Evolutionary conservation across 495 filamentous ascomycete species (phyloP).

Genomic region (Bryoglossum gracile): DNA sequence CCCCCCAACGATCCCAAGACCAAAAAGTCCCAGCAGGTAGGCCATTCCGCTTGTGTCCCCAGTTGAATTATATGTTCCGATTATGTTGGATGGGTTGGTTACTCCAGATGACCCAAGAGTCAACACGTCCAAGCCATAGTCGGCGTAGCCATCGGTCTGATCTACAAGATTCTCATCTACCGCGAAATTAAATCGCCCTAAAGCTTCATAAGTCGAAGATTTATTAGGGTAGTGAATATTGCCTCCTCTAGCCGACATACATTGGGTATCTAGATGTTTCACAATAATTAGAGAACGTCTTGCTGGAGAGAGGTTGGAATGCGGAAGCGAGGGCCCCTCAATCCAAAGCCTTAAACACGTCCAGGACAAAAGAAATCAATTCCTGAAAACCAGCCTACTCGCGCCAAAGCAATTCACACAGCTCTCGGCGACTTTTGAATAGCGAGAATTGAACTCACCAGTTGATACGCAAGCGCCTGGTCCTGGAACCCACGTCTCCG

Average conservation of each 20-base stretch:
- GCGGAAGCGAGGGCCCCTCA: background rate
- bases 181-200: constrained; percentile 48
- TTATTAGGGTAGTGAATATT: constrained; percentile 41
- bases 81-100: constrained; percentile 35
- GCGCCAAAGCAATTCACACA: too few species aligned
- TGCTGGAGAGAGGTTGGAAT: background rate
- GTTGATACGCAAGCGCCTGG: constrained; percentile 39
- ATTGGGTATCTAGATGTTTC: constrained; percentile 17
- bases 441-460: constrained; percentile 24
- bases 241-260: constrained; percentile 37
- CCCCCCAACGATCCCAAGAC: constrained; percentile 42
- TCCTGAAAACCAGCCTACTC: too few species aligned
- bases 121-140: constrained; percentile 53
- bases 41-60: constrained; percentile 42
- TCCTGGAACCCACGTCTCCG: constrained; percentile 51
- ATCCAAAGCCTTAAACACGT: background rate
- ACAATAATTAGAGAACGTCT: too few species aligned
- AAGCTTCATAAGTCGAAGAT: constrained; percentile 49
- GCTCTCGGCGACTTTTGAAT: too few species aligned
- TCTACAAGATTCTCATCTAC: constrained; percentile 44
- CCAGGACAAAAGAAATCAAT: constrained; percentile 14
- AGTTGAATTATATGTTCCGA: constrained; percentile 35
- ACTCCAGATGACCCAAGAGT: constrained; percentile 36
- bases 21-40: constrained; percentile 52
- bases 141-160: constrained; percentile 43